Evolutionary conservation across 1,284 basidiomycete genomes (phyloP).

Genomic region (Marasmius sp.): DNA sequence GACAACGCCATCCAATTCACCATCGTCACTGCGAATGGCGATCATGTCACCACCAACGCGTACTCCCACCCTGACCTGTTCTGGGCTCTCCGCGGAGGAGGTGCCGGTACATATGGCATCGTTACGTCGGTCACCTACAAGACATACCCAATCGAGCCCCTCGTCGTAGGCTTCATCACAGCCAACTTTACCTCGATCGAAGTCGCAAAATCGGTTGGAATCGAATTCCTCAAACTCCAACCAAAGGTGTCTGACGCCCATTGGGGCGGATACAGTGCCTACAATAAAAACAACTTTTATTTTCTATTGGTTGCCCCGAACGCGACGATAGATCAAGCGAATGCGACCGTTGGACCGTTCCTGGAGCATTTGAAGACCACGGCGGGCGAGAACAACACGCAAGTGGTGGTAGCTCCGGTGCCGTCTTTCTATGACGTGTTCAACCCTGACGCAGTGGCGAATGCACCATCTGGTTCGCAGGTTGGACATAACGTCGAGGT

Average conservation of each 20-base stretch:
- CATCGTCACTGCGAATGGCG: conserved; percentile 37
- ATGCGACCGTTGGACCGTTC: not conserved
- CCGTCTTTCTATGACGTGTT: not conserved
- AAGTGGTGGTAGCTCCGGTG: not conserved
- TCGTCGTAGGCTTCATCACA: conserved; percentile 18
- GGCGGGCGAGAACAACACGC: not conserved
- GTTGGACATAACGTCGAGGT: not conserved
- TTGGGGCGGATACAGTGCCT: not conserved
- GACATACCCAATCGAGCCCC: conserved; percentile 32
- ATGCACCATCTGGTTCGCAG: not conserved
- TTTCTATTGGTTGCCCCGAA: not conserved
- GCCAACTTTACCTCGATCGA: not conserved
- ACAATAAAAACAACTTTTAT: not conserved
- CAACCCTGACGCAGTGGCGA: not conserved
- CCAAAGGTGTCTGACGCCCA: not conserved
- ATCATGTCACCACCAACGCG: conserved; percentile 33
- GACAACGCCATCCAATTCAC: conserved; percentile 42
- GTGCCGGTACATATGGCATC: conserved; percentile 44
- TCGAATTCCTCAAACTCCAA: not conserved
- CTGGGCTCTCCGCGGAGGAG: conserved; percentile 53
- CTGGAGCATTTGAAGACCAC: not conserved
- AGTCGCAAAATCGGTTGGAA: not conserved
- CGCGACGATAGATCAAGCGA: not conserved
- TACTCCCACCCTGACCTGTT: conserved; percentile 42
- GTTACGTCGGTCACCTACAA: conserved; percentile 38